Evolutionary conservation across 176 grass and related monocot species (phyloP).

Genomic region (Lolium rigidum): DNA sequence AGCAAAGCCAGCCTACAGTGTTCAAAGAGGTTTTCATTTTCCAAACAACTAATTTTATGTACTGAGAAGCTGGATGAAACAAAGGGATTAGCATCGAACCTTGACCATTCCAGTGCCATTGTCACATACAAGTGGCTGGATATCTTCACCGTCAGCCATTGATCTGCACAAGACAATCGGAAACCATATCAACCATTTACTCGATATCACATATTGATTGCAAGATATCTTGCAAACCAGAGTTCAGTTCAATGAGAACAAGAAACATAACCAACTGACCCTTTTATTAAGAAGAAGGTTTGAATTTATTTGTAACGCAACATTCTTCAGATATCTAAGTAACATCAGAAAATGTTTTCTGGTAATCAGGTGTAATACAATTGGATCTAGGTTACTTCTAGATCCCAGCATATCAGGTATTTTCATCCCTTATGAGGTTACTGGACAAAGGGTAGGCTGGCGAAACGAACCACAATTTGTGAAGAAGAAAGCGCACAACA

Average conservation of each 20-base stretch:
- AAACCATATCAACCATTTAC: conserved; percentile 1
- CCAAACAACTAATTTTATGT: background rate
- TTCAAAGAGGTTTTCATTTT: background rate
- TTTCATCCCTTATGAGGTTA: conserved; percentile 13
- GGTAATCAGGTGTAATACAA: background rate
- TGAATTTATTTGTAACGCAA: background rate
- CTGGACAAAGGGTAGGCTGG: background rate
- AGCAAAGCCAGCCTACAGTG: conserved; percentile 49
- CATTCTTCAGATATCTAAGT: background rate
- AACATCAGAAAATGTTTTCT: background rate
- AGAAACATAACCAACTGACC: background rate
- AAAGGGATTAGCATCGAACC: conserved; percentile 30
- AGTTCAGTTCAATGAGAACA: background rate
- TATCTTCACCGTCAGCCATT: conserved; percentile 55
- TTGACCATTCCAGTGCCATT: conserved; percentile 60
- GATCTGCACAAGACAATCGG: conserved; percentile 5
- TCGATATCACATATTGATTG: background rate
- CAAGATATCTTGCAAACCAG: background rate
- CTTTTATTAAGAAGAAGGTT: conserved; percentile 1
- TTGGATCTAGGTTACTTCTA: conserved; percentile 16
- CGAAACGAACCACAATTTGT: background rate
- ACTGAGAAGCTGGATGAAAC: background rate
- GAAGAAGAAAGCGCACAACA: conserved; percentile 2
- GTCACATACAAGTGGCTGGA: conserved; percentile 56
- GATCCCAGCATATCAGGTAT: background rate